A percentile compares a stretch with the other conserved stretches of the same genome.
Evolutionary conservation across 2,329 filamentous ascomycete species (phyloP).

Genomic region (Fusarium lateritium): DNA sequence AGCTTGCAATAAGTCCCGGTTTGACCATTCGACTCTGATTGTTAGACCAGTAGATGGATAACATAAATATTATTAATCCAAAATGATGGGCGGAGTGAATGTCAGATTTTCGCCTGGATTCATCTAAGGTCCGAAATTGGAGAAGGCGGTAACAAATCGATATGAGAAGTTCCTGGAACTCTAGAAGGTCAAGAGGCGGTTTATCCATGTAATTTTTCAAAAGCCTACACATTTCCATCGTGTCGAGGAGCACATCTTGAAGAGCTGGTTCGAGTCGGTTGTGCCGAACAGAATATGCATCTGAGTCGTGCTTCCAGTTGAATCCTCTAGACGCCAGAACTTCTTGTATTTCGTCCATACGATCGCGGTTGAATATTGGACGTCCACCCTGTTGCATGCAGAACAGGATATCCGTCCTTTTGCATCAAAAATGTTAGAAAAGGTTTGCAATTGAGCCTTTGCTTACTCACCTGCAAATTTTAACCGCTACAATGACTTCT

Average conservation of each 20-base stretch:
- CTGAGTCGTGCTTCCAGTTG: not conserved
- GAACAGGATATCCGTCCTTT: constrained; percentile 21
- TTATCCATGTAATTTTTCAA: constrained; percentile 5
- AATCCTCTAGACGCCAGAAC: not conserved
- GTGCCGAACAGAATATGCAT: rapidly evolving
- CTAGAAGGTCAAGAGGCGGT: constrained; percentile 2
- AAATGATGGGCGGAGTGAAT: not conserved
- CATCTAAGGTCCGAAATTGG: not conserved
- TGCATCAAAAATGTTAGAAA: not conserved
- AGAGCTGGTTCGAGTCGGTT: rapidly evolving
- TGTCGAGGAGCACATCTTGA: not conserved
- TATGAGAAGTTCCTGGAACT: constrained; percentile 9
- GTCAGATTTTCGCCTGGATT: not conserved
- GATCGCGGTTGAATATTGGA: not conserved
- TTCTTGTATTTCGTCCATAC: rapidly evolving
- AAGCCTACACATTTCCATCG: not conserved
- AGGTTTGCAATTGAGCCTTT: too few relatives aligned
- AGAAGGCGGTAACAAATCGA: constrained; percentile 5
- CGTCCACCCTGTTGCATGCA: constrained; percentile 2
- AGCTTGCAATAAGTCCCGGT: not conserved
- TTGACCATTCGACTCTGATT: not conserved
- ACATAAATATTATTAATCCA: not conserved
- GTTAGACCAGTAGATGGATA: constrained; percentile 10
- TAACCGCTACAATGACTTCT: not conserved
- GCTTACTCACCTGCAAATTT: constrained; percentile 5